These are phyloP conservation scores for Psilocybe sp. DNA, from an alignment of 768 basidiomycete species.

Conservation along the genomic window DNA sequence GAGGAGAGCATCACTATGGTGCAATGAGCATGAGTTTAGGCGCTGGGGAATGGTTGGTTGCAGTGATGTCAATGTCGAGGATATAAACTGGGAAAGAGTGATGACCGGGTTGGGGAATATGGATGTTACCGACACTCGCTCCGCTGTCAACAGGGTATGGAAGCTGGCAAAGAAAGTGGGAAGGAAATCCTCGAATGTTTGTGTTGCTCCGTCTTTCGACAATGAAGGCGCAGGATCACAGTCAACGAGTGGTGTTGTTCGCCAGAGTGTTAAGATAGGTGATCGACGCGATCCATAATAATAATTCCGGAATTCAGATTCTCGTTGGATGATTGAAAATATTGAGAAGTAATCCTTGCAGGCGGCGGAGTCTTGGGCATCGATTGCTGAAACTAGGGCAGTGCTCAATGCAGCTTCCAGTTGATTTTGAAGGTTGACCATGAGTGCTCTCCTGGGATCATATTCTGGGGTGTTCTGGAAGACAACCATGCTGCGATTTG, in stretches of 20 bases:
- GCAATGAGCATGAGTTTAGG: constrained; percentile 64
- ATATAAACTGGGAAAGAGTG: constrained; percentile 80
- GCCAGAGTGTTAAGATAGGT: constrained; percentile 68
- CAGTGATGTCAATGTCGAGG: constrained; percentile 74
- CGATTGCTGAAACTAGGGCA: constrained; percentile 87
- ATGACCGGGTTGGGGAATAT: constrained; percentile 86
- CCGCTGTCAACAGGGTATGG: constrained; percentile 60
- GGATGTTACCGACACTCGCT: constrained; percentile 69
- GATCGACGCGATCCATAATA: constrained; percentile 85
- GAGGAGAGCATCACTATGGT: constrained; percentile 62
- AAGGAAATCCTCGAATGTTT: constrained; percentile 65
- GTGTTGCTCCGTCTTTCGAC: constrained; percentile 16
- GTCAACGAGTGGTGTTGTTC: constrained; percentile 51
- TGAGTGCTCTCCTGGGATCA: constrained; percentile 77
- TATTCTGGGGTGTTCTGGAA: constrained; percentile 93
- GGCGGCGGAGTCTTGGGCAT: constrained; percentile 65
- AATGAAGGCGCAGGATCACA: constrained; percentile 26
- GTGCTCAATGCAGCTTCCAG: constrained; percentile 90
- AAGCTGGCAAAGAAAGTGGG: constrained; percentile 74
- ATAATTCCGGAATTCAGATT: constrained; percentile 90
- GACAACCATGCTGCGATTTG: constrained; percentile 83
- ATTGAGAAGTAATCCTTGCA: constrained; percentile 83
- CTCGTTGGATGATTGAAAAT: constrained; percentile 88
- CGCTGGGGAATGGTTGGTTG: constrained; percentile 82
- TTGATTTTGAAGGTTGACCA: constrained; percentile 94